Percentiles rank a stretch among this genome's conserved stretches.
These are phyloP conservation scores for Mycena haematopus DNA, from an alignment of 768 basidiomycete genomes.

Conservation along the genomic window DNA sequence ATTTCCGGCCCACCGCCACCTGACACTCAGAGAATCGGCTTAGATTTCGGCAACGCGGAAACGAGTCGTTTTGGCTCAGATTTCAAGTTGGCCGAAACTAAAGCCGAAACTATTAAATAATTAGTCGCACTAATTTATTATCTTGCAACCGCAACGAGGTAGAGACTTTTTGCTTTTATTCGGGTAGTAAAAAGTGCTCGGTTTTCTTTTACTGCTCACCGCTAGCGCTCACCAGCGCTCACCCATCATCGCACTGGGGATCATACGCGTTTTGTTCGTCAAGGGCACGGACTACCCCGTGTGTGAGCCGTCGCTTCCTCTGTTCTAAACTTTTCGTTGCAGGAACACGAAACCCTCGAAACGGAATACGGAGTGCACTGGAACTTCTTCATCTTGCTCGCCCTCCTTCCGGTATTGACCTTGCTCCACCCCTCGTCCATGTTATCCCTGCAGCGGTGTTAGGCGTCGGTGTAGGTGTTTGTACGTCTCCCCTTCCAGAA, in stretches of 20 bases:
- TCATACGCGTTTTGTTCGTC: constrained; percentile 82
- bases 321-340: neutral
- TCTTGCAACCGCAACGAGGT: too few relatives aligned
- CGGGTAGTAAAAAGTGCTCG: too few relatives aligned
- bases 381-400: constrained; percentile 98
- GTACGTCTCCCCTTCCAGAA: constrained; percentile 43
- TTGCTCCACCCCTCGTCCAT: constrained; percentile 71
- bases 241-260: constrained; percentile 75
- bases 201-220: too few relatives aligned
- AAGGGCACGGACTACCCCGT: constrained; percentile 96
- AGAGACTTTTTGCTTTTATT: too few relatives aligned
- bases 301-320: constrained; percentile 32
- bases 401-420: constrained; percentile 74
- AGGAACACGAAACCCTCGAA: constrained; percentile 94
- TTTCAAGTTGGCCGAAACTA: too few relatives aligned
- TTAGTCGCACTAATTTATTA: too few relatives aligned
- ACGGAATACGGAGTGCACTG: constrained; percentile 97
- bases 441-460: constrained; percentile 64
- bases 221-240: too few relatives aligned
- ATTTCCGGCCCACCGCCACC: too few relatives aligned
- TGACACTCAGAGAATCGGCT: too few relatives aligned
- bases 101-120: too few relatives aligned
- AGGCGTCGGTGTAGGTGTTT: constrained; percentile 63
- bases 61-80: too few relatives aligned
- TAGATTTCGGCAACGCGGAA: too few relatives aligned